Evolutionary conservation across 139 green algal species (phyloP), one percentile per base, ranked within the genome.

Genomic region (Micractinium conductrix): DNA sequence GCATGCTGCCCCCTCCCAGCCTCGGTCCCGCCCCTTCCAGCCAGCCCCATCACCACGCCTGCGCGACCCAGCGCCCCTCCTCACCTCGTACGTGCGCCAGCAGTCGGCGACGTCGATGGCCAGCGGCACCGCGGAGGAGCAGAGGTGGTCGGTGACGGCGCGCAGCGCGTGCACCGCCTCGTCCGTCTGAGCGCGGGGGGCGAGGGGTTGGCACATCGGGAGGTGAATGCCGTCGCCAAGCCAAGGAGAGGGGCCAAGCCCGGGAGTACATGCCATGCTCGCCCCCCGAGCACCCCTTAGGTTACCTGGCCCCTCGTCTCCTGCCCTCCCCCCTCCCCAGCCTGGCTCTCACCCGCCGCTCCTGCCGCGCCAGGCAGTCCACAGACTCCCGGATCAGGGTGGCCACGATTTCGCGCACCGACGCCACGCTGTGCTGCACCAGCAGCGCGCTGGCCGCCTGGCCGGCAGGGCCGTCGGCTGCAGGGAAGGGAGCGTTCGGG

Each of bases 161-260:
- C 38, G 55, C 75, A 81, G 21, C 38, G 75, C 75, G 30, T 81
- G 75, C 75, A 81, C n/a, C 4, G 55, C 40, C 75, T 81, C 75
- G 0, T 81, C 75, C 4, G 75, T 81, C 75, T 81, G 75, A 38
- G 1, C 16, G 1, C 30, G 1, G 26, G 1, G 0, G 35, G 30
- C 0, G 8, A 43, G 30, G 2, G 19, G 10, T 10, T 17, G 65
- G 38, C 35, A 45, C 35, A 53, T 33, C 2, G 21, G 38, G 37
- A 10, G 10, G 16, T 58, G 48, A 58, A 24, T n/a, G n/a, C 10
- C 16, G 48, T 58, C 10, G 48, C 48, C 10, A 58, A 58, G 48
- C 12, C 16, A 58, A 16, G 16, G 16, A 58, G 12, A 58, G 48
- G 48, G 48, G 48, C 12, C 48, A 16, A 58, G 48, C n/a, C n/a